These are phyloP conservation scores for Sugiyamaella novakii DNA, from an alignment of 1,139 yeast species.

Conservation along the genomic window DNA sequence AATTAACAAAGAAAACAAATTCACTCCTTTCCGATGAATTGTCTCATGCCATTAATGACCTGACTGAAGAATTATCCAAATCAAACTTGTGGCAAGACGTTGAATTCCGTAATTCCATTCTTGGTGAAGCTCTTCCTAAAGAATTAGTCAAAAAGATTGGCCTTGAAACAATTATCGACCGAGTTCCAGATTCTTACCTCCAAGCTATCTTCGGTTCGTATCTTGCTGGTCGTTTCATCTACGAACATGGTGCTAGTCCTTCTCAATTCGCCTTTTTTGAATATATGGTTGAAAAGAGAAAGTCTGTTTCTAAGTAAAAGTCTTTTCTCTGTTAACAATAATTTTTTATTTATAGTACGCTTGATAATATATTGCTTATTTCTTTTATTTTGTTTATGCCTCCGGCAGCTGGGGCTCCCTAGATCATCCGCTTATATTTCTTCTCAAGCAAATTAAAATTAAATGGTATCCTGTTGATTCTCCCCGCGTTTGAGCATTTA, in stretches of 20 bases:
- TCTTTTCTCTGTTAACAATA: neutral
- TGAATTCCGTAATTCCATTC: slow-evolving; percentile 73
- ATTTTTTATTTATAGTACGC: slow-evolving; percentile 3
- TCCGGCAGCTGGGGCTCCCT: neutral
- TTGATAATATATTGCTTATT: neutral
- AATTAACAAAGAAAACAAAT: slow-evolving; percentile 66
- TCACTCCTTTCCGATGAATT: slow-evolving; percentile 82
- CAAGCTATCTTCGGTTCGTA: slow-evolving; percentile 90
- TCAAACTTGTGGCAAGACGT: slow-evolving; percentile 87
- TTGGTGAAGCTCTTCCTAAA: slow-evolving; percentile 76
- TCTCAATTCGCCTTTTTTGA: slow-evolving; percentile 84
- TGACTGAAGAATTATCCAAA: slow-evolving; percentile 83
- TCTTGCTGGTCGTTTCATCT: slow-evolving; percentile 86
- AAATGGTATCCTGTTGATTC: neutral
- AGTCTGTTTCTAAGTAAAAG: slow-evolving; percentile 11
- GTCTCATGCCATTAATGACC: slow-evolving; percentile 81
- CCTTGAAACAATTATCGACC: slow-evolving; percentile 65
- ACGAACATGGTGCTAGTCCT: slow-evolving; percentile 78
- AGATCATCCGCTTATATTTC: too few species aligned
- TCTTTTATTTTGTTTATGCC: too few species aligned
- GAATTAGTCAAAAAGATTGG: slow-evolving; percentile 73
- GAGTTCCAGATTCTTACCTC: slow-evolving; percentile 87
- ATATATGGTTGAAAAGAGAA: slow-evolving; percentile 50
- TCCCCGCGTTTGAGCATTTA: too few species aligned
- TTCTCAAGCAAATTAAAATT: too few species aligned